These are phyloP conservation scores for Phytophthora pinifolia DNA, from an alignment of 352 stramenopile species.

Conservation along the genomic window DNA sequence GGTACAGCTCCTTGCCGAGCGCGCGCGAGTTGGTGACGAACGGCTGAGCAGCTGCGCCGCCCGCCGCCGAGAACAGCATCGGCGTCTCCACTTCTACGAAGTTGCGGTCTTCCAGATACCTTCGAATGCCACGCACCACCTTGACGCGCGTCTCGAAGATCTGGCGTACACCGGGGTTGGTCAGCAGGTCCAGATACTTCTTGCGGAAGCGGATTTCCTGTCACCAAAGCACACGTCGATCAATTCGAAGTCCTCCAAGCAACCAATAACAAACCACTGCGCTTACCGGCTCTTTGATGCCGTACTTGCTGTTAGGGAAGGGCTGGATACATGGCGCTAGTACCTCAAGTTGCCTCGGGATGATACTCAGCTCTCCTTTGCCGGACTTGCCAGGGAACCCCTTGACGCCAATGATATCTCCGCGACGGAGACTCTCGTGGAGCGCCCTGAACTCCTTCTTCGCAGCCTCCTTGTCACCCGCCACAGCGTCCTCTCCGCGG, in stretches of 20 bases:
- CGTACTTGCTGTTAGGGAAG: conserved; percentile 94
- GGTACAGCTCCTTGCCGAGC: conserved; percentile 94
- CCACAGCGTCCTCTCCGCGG: conserved; percentile 15
- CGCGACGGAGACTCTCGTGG: conserved; percentile 74
- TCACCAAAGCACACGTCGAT: conserved; percentile 43
- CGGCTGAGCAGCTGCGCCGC: conserved; percentile 96
- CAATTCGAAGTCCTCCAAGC: background rate
- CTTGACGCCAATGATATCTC: conserved; percentile 78
- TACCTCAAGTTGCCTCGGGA: conserved; percentile 86
- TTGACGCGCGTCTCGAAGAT: conserved; percentile 94
- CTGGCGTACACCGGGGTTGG: conserved; percentile 91
- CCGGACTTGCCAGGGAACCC: conserved; percentile 82
- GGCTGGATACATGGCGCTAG: conserved; percentile 94
- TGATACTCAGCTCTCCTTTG: conserved; percentile 85
- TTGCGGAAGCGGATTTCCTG: conserved; percentile 98
- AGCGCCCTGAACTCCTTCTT: conserved; percentile 59
- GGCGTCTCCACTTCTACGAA: conserved; percentile 96
- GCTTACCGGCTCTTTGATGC: conserved; percentile 84
- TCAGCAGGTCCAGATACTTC: conserved; percentile 98
- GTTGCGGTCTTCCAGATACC: conserved; percentile 67
- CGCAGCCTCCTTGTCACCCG: conserved; percentile 29
- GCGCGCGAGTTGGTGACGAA: conserved; percentile 99
- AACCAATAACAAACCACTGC: background rate
- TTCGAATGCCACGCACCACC: conserved; percentile 61
- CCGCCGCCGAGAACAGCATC: conserved; percentile 98